phyloP scores from a whole-genome alignment of 768 basidiomycete species.

The Lyophyllum atratum region DNA sequence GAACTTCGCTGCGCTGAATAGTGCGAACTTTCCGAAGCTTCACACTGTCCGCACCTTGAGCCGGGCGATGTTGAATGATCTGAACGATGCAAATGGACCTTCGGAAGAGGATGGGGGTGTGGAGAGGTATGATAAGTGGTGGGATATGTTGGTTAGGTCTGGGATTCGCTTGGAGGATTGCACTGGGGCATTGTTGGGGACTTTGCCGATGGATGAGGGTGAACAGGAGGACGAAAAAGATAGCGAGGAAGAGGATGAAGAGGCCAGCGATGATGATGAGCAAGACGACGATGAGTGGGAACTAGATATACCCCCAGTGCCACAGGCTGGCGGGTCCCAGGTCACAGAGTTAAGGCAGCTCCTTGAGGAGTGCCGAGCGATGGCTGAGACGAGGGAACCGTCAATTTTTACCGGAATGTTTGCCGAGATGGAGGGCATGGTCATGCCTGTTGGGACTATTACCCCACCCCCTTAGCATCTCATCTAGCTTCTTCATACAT shows the following conservation, averaged over 20 bases:
- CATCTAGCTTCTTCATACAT: background rate
- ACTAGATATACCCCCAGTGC: conserved; percentile 27
- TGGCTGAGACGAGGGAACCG: conserved; percentile 46
- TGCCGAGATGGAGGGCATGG: conserved; percentile 1
- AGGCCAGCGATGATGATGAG: conserved; percentile 32
- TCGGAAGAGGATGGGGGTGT: conserved; percentile 40
- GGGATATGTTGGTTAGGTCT: conserved; percentile 48
- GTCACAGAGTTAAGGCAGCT: conserved; percentile 53
- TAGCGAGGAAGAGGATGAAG: conserved; percentile 29
- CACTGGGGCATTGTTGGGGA: conserved; percentile 65
- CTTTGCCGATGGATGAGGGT: conserved; percentile 39
- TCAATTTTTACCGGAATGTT: conserved; percentile 30
- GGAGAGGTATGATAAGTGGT: conserved; percentile 73
- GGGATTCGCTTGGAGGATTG: conserved; percentile 74
- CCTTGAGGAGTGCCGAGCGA: conserved; percentile 57
- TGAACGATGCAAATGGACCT: conserved; percentile 58
- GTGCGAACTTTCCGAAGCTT: conserved; percentile 60
- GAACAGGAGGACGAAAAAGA: conserved; percentile 22
- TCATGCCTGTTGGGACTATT: background rate
- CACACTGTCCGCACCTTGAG: conserved; percentile 61
- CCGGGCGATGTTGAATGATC: conserved; percentile 51
- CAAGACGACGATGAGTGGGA: conserved; percentile 24
- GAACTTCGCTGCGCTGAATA: conserved; percentile 59
- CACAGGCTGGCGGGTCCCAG: conserved; percentile 24
- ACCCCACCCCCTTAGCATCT: background rate